Evolutionary conservation across 257 asterid species (phyloP), one percentile per base, ranked within the genome.

Genomic region (Plantago elongata): DNA sequence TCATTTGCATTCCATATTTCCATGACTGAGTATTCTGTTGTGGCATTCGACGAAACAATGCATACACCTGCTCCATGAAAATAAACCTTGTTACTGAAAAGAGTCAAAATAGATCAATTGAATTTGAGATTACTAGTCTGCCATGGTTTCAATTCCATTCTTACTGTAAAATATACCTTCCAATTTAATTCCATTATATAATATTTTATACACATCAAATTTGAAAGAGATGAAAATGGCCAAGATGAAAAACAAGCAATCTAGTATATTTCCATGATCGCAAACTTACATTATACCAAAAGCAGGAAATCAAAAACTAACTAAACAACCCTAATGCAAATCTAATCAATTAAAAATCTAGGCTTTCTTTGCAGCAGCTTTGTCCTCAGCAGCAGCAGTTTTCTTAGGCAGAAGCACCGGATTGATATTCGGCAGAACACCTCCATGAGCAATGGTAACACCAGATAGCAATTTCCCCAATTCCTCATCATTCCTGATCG

Each of bases 1-100:
- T 67, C 83, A 90, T 85, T 85, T 13, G 83, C 73, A 71, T 90
- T 87, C 97, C 97, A 90, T 3, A 95, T 69, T 90, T 87, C 97
- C 97, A 90, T 3, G 96, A 90, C 11, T 88, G 87, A 30, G 76
- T 11, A 76, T 76, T 83, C 77, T 83, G 84, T 75, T 75, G 63
- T 0, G 95, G 93, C 93, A 90, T 87, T 66, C 73, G 45, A 2
- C 77, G 69, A 69, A 87, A 90, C 79, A 87, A 47, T 7, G 72
- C 78, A 15, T 76, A 72, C 4, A 93, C 95, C 59, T 68, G 83
- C 66, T 83, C 90, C 88, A 90, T n/a, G n/a, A n/a, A n/a, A n/a
- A n/a, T n/a, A n/a, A n/a, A n/a, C n/a, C n/a, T n/a, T n/a, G n/a
- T n/a, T n/a, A n/a, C n/a, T n/a, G n/a, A n/a, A n/a, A n/a, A n/a